These are phyloP conservation scores for Mrakia blollopis DNA, from an alignment of 768 basidiomycete genomes.

Conservation along the genomic window DNA sequence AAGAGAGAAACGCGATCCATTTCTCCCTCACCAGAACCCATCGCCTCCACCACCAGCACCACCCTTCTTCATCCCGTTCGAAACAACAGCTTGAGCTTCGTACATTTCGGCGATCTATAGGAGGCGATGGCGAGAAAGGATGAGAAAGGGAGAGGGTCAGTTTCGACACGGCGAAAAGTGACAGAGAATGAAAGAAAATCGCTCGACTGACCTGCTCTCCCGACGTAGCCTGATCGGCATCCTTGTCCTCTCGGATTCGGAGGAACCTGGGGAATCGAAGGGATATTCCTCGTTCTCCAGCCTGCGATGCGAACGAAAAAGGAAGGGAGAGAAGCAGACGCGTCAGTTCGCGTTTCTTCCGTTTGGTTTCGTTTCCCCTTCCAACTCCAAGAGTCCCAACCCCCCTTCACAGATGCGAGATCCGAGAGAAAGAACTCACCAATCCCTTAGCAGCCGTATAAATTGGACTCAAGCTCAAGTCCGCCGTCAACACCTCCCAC, in stretches of 20 bases:
- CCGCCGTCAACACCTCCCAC: slow-evolving; percentile 97
- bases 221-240: slow-evolving; percentile 82
- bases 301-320: not conserved
- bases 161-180: not conserved
- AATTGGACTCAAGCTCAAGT: slow-evolving; percentile 84
- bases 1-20: not conserved
- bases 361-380: not conserved
- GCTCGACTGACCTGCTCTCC: slow-evolving; percentile 70
- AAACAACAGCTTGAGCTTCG: slow-evolving; percentile 74
- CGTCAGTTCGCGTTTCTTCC: not conserved
- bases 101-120: slow-evolving; percentile 88
- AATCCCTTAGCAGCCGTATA: slow-evolving; percentile 91
- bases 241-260: slow-evolving; percentile 86
- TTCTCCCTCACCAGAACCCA: slow-evolving; percentile 40
- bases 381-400: no score
- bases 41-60: slow-evolving; percentile 46
- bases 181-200: not conserved
- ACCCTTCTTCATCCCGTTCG: slow-evolving; percentile 52
- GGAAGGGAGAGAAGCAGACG: not conserved
- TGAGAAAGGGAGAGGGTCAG: not conserved
- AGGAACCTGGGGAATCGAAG: slow-evolving; percentile 94
- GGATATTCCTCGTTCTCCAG: slow-evolving; percentile 84
- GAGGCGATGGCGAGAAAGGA: not conserved
- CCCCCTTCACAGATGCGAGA: not conserved
- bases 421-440: slow-evolving; percentile 51